Conservation (phyloP, 345 rosid species). For the Psidium friedrichsthalianum region DNA sequence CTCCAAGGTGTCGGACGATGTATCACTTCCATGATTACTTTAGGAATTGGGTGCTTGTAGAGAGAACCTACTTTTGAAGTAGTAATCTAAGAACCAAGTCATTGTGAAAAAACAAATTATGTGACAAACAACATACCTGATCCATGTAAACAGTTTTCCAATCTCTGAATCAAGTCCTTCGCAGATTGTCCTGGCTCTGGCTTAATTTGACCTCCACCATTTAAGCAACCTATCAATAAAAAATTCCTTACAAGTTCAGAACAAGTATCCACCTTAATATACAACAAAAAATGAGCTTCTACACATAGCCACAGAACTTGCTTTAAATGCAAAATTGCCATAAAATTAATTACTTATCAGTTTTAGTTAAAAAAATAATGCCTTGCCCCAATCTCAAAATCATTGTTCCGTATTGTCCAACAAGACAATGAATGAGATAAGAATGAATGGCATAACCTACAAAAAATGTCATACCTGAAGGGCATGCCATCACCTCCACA, state of each 20-base stretch:
- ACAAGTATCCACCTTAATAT: not conserved
- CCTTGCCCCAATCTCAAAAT: not conserved
- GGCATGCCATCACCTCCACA: slow-evolving; percentile 99
- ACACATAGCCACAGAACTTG: not conserved
- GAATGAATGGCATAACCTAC: not conserved
- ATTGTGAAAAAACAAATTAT: not conserved
- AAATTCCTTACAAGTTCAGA: not conserved
- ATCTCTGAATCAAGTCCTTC: slow-evolving; percentile 52
- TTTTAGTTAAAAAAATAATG: not conserved
- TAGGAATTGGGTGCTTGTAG: too few relatives aligned
- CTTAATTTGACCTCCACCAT: slow-evolving; percentile 94
- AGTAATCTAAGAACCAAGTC: not conserved
- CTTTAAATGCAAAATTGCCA: not conserved
- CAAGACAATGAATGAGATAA: not conserved
- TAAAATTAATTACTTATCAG: too few relatives aligned
- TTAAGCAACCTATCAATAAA: slow-evolving; percentile 57
- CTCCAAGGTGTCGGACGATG: too few relatives aligned
- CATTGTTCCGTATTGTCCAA: not conserved
- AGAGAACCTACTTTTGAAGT: not conserved
- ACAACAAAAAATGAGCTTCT: not conserved
- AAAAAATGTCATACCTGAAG: slow-evolving; percentile 48
- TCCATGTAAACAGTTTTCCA: slow-evolving; percentile 60
- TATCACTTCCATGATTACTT: too few relatives aligned
- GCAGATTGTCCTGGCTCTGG: slow-evolving; percentile 78
- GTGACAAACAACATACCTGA: slow-evolving; percentile 38